Evolutionary conservation across 1,284 basidiomycete genomes (phyloP).

Genomic region (Moesziomyces aphidis): DNA sequence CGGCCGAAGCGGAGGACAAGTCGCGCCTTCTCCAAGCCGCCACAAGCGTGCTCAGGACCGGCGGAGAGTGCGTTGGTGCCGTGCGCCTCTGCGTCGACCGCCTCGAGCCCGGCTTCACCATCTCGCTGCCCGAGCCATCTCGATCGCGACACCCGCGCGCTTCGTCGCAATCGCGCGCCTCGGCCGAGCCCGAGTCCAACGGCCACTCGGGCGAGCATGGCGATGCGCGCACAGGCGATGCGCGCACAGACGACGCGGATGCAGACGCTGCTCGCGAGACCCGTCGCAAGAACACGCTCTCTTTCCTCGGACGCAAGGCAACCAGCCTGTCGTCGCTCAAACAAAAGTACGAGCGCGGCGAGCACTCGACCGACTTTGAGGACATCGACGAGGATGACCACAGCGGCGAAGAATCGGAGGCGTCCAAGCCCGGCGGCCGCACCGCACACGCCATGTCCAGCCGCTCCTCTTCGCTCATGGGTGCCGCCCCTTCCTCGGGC

Average conservation of each 20-base stretch:
- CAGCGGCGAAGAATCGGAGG: constrained; percentile 18
- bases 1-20: constrained; percentile 83
- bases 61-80: constrained; percentile 60
- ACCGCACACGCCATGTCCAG: constrained; percentile 6
- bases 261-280: constrained; percentile 6
- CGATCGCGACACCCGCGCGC: constrained; percentile 23
- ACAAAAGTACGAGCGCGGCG: constrained; percentile 61
- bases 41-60: constrained; percentile 80
- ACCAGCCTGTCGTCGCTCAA: constrained; percentile 68
- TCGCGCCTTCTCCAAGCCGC: constrained; percentile 81
- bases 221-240: constrained; percentile 9
- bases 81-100: constrained; percentile 57
- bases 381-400: constrained; percentile 43
- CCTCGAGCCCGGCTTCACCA: constrained; percentile 36
- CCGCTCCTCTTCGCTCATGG: constrained; percentile 22
- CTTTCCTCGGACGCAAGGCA: constrained; percentile 70
- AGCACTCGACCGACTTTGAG: constrained; percentile 37
- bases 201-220: constrained; percentile 9
- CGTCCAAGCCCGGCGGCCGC: constrained; percentile 5
- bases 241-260: constrained; percentile 10
- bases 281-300: constrained; percentile 69
- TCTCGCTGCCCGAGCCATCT: constrained; percentile 36
- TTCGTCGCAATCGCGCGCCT: constrained; percentile 8
- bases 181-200: constrained; percentile 7
- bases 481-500: not conserved